A percentile compares a stretch with the other conserved stretches of the same genome.
phyloP scores from a whole-genome alignment of 1,284 basidiomycete species.

The Microbotryum lychnidis-dioicae region DNA sequence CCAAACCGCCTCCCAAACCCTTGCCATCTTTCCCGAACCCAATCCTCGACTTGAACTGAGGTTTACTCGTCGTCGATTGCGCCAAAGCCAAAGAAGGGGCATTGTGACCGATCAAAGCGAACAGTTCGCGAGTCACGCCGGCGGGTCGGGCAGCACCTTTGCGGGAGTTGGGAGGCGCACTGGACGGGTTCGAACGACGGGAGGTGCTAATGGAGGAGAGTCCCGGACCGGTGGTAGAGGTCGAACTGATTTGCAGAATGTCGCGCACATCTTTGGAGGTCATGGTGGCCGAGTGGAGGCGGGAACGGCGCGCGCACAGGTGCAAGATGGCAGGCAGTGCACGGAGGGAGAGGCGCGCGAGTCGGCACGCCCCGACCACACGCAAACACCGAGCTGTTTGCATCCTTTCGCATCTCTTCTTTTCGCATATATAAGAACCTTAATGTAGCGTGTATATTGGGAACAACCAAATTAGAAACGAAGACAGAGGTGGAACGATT shows the following conservation, averaged over 20 bases:
- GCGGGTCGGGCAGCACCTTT: conserved; percentile 49
- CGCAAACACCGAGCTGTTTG: too few species aligned
- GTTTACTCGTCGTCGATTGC: conserved; percentile 48
- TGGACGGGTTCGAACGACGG: conserved; percentile 5
- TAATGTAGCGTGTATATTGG: too few species aligned
- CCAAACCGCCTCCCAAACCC: neutral
- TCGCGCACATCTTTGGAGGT: conserved; percentile 28
- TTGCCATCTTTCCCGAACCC: conserved; percentile 4
- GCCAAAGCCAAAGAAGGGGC: conserved; percentile 43
- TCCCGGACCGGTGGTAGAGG: conserved; percentile 3
- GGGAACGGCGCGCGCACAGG: neutral
- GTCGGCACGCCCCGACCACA: too few species aligned
- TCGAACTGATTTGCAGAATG: conserved; percentile 25
- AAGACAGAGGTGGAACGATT: too few species aligned
- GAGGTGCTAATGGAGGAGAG: neutral
- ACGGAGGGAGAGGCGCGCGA: neutral
- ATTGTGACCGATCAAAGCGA: conserved; percentile 84
- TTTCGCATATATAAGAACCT: too few species aligned
- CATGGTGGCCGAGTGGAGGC: neutral
- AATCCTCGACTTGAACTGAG: conserved; percentile 78
- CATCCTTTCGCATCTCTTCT: too few species aligned
- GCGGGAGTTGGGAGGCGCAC: conserved; percentile 15
- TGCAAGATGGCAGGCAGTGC: neutral
- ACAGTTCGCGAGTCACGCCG: conserved; percentile 87
- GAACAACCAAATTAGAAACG: too few species aligned